A percentile compares a stretch with the other conserved stretches of the same genome.
Evolutionary conservation across 306 rosid species (phyloP).

Genomic region (Castanospermum australe): DNA sequence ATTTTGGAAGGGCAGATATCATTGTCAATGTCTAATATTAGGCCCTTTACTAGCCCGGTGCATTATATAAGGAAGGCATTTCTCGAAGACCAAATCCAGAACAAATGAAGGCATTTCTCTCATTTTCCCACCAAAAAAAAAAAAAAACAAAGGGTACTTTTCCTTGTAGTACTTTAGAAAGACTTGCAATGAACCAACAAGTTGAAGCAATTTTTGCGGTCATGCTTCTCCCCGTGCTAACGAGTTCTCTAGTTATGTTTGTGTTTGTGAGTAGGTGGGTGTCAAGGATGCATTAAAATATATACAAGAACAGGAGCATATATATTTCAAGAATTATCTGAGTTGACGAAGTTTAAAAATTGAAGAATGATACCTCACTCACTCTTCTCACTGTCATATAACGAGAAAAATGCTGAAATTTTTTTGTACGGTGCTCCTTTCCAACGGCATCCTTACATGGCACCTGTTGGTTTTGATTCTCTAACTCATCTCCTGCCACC

Average conservation of each 20-base stretch:
- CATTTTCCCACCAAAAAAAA: not conserved
- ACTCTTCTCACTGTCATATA: not conserved
- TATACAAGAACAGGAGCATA: not conserved
- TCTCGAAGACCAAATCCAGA: no score
- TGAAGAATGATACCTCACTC: constrained; percentile 2
- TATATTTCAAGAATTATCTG: not conserved
- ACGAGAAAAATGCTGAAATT: constrained; percentile 4
- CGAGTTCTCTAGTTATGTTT: not conserved
- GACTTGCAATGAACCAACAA: not conserved
- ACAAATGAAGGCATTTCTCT: not conserved
- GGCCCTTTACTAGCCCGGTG: no score
- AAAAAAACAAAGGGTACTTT: no score
- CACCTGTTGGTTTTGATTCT: constrained; percentile 49
- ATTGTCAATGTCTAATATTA: not conserved
- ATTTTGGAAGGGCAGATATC: not conserved
- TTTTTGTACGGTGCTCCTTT: constrained; percentile 36
- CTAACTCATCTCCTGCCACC: constrained; percentile 75
- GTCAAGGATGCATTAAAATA: not conserved
- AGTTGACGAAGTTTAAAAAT: not conserved
- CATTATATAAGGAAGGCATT: no score
- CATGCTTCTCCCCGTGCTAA: not conserved
- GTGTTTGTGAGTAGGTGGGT: not conserved
- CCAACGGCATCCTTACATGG: constrained; percentile 54
- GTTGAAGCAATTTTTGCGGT: not conserved
- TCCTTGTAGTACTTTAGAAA: not conserved